Base-by-base conservation (phyloP, 139 green algal species). In the Diplosphaera chodatii region DNA sequence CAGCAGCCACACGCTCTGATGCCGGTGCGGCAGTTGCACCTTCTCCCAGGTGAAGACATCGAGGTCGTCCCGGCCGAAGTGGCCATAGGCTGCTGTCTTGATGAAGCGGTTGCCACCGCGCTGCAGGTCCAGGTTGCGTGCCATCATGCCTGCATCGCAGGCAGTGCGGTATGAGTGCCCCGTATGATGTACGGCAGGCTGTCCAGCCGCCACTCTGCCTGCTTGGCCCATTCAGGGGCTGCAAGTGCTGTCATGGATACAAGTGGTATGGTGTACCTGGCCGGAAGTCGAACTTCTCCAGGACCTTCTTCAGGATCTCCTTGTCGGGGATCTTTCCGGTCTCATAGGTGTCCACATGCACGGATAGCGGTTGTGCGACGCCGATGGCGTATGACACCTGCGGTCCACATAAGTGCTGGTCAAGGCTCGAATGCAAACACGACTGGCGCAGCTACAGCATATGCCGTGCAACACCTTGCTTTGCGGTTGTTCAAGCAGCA, bases 361-460 rank as follows among this genome's bases (percentile, higher is more conserved):
- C 86, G 29, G 95, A 98, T 69, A 98, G 89, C 1, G 95, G 95
- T 85, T 98, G 91, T 2, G 95, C 75, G 69, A 99, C 92, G 69
- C 92, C 95, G 64, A 99, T 99, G 81, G 94, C 90, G 77, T 99
- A 99, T 1, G 95, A 98, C 32, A 98, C 86, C 85, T 97, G 88
- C 22, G 86, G 41, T 40, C 71, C 20, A 16, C 6, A 64, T 25
- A 64, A 21, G 48, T 59, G 48, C 37, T 48, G 10, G 37, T 48
- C 37, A 48, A n/a, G n/a, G n/a, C n/a, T n/a, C n/a, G n/a, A n/a
- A n/a, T n/a, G n/a, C n/a, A n/a, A n/a, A n/a, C n/a, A n/a, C n/a
- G n/a, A n/a, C n/a, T n/a, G n/a, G n/a, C n/a, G n/a, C n/a, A n/a
- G n/a, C n/a, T n/a, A n/a, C n/a, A n/a, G n/a, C n/a, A n/a, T n/a